Evolutionary conservation across 1,284 basidiomycete species (phyloP), one percentile per base, ranked within the genome.

Genomic region (Malassezia vespertilionis): DNA sequence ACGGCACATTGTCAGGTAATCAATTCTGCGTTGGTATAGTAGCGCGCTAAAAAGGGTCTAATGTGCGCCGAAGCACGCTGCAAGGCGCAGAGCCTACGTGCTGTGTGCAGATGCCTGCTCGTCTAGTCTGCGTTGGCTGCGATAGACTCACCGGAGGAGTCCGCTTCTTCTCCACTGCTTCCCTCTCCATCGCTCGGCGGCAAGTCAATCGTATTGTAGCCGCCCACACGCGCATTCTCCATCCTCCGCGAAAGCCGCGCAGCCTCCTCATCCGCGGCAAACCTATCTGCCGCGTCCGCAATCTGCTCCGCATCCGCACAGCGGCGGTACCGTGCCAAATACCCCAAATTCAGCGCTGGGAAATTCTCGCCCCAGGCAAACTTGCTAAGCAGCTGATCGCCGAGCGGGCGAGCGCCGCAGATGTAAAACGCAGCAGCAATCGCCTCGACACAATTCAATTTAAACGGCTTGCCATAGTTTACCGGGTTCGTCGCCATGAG

Each of bases 391-490:
- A 66, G 48, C 43, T 57, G 35, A 24, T 61, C 40, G 0, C 62
- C 64, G 14, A 60, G 51, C 4, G 57, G 56, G 3, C 54, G 52
- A 40, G 58, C 56, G 10, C 44, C 43, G 45, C 57, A 59, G 10
- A 66, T 31, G 34, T 61, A 66, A 42, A 64, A 63, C 4, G 63
- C 63, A 5, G 63, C 63, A 2, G 63, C 63, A 9, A 64, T 54
- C 2, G 65, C 65, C 50, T 68, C 65, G 15, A 66, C 65, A 27
- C 65, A 68, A 30, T 68, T 68, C 40, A 68, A 59, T 50, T 68
- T 68, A 49, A 62, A 60, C 1, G 60, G 62, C 28, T 65, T 63
- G 43, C 65, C 65, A 21, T 68, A 66, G 50, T 68, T 68, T 40
- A 68, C 62, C 7, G 65, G 65, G 26, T 68, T 68, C 18, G 65